Evolutionary conservation across 345 rosid species (phyloP), one percentile per base, ranked within the genome.

Genomic region (Eucalyptus cloeziana): DNA sequence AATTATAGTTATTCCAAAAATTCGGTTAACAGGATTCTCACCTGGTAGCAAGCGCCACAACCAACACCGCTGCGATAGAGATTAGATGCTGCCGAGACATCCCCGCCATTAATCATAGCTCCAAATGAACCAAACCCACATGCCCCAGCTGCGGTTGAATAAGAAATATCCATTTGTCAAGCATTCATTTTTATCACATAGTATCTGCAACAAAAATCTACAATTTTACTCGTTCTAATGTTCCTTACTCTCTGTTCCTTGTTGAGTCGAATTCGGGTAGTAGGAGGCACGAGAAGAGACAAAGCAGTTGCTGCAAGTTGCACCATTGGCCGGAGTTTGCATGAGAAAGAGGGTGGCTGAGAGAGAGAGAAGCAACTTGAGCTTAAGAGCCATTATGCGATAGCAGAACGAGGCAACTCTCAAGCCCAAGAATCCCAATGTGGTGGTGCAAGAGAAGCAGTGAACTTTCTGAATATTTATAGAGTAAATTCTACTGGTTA

Each of bases 21-120:
- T 40, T 76, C 47, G 30, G 47, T 76, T 76, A 40, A 76, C 47
- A 21, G 30, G 47, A 33, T 37, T 12, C 86, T 88, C 51, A 94
- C 97, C 94, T 95, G 97, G 92, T 94, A 95, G 94, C 96, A 95
- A 92, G 95, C 95, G 47, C 97, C 96, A 58, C 97, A 95, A n/a
- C 97, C 97, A 27, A 94, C 88, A 30, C 97, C 96, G 52, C 87
- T 86, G 22, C 96, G 94, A 56, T 93, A 95, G 91, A 95, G 97
- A 58, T 91, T 91, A 60, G 96, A 94, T 22, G 92, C 96, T 76
- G 97, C 93, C 33, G 96, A 92, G 47, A 95, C 96, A 94, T 95
- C 94, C 52, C 96, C 96, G 49, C 92, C 96, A 30, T 94, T 95
- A 56, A 94, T 50, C 40, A 95, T 94, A 56, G 96, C 96, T 85